Conservation (phyloP, 768 basidiomycete species). For the Xerocomellus intermedius region DNA sequence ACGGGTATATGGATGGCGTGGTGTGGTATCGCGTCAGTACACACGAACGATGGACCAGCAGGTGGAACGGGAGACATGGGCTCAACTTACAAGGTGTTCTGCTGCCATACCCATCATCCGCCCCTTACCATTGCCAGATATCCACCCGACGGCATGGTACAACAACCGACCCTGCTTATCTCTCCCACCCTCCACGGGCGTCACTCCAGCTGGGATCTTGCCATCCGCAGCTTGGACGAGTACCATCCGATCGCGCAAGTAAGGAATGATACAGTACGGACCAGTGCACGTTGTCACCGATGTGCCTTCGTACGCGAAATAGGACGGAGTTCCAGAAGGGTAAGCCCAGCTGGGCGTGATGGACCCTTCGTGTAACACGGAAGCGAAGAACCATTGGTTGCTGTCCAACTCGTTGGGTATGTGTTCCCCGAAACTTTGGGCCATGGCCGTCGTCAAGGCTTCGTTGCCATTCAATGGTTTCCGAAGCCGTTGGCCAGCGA, state of each 20-base stretch:
- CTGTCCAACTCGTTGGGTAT: background rate
- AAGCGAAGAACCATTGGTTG: background rate
- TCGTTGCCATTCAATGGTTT: background rate
- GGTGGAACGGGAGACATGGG: background rate
- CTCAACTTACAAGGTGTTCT: conserved; percentile 1
- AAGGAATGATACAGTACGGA: conserved; percentile 7
- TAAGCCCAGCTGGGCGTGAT: background rate
- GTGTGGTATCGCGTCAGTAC: background rate
- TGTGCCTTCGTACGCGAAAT: background rate
- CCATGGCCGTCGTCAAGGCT: background rate
- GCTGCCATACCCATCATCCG: conserved; percentile 3
- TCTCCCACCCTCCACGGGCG: conserved; percentile 5
- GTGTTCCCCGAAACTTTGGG: background rate
- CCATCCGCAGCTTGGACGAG: background rate
- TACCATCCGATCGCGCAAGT: background rate
- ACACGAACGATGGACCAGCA: too few species aligned
- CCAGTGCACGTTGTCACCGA: background rate
- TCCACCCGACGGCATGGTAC: conserved; percentile 2
- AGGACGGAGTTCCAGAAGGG: background rate
- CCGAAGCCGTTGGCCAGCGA: conserved; percentile 2
- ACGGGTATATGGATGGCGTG: too few species aligned
- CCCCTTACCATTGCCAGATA: background rate
- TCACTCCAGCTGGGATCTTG: background rate
- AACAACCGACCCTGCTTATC: background rate
- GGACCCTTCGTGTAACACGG: background rate